Evolutionary conservation across 2,329 filamentous ascomycete genomes (phyloP), one percentile per base, ranked within the genome.

Genomic region (Xylariaceae sp.): DNA sequence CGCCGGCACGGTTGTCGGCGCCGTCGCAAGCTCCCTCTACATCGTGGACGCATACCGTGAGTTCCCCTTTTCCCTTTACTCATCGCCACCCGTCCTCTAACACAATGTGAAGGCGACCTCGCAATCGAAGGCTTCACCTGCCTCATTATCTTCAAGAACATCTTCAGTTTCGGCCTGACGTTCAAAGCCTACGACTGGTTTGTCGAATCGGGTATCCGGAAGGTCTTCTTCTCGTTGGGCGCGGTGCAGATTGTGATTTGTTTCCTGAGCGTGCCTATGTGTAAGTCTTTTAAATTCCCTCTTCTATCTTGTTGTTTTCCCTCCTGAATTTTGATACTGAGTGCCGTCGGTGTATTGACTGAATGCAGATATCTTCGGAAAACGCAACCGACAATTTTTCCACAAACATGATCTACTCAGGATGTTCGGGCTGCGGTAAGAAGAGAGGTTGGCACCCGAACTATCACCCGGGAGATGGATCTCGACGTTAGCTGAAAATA

Each of bases 101-200:
- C 35, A 39, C 8, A 3, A 44, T 35, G 8, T 8, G 42, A 56
- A 89, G 88, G 87, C 6, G 87, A 93, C 62, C 84, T 96, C 58
- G 85, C 90, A 0, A 84, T 96, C 52, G 92, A 97, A 74, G 89
- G 87, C 5, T 96, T 96, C 72, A 96, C 92, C 0, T 90, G 90
- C 74, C 83, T 94, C 72, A 82, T 96, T 64, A 87, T 96, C 56
- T 96, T 97, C 80, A 97, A 97, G 76, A 96, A 97, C 74, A 82
- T 97, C 63, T 96, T 97, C 76, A 89, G 87, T 63, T 97, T 95
- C 68, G 84, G 86, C 5, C 77, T 97, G 58, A 96, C 92, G 0
- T 95, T 87, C 72, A 88, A 84, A 66, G 91, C 90, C 0, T 96
- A 90, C 68, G 80, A 92, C 59, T 97, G 93, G 92, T 80, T 96